Evolutionary conservation across 164 flowering plant species (phyloP), one percentile per base, ranked within the genome.

Genomic region (Liriodendron chinense): DNA sequence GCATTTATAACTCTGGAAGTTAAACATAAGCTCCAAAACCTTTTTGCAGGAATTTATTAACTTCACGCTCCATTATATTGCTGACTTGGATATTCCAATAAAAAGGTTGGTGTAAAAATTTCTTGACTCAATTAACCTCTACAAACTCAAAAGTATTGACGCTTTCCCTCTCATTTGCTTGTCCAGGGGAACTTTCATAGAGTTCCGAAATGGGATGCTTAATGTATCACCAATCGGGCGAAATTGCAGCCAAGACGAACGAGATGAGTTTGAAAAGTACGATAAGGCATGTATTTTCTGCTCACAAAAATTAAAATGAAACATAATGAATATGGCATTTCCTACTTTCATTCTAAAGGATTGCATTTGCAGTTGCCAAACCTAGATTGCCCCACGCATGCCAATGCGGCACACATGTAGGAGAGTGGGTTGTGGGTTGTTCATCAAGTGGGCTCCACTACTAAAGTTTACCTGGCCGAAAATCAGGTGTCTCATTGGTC

Each of bases 11-110:
- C 61, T 69, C n/a, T 23, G 25, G 43, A n/a, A n/a, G 22, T 72
- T 78, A 22, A 53, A 80, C 47, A 79, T 20, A 5, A 2, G 16
- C 47, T 62, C 18, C 43, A 64, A 47, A 67, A 57, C 67, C 21
- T 70, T 67, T 80, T 0, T 86, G 84, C 94, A 96, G 98, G 98
- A 91, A 78, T 83, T 96, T 72, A 94, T 94, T 48, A 94, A 92
- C 79, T 96, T 91, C 76, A 85, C 97, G 7, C 98, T 96, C 69
- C 98, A 94, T 81, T 94, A 94, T 78, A 91, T 96, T 78, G 98
- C 99, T 75, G 99, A 92, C 85, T 87, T 96, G 89, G 98, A 96
- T 74, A 96, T 96, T 75, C 99, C 99, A n/a, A 87, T 96, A 68
- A 96, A 96, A 84, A 90, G 99, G 99, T 96, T 50, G 76, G 89